Evolutionary conservation across 1,284 basidiomycete genomes (phyloP), one percentile per base, ranked within the genome.

Genomic region (Ganoderma sp.): DNA sequence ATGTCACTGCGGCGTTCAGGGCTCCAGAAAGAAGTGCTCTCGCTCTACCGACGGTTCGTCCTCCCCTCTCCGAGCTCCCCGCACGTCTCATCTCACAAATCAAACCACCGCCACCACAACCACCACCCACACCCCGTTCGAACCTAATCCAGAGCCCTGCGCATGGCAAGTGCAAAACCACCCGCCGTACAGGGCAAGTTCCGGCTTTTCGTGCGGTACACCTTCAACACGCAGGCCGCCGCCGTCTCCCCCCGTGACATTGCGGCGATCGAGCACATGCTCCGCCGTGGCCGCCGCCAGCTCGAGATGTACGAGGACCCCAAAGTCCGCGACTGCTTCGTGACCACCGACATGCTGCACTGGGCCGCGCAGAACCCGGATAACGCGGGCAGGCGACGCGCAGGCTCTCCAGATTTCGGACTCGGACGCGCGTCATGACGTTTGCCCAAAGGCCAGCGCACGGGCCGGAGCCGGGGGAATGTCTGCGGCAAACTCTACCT

Each of bases 111-210:
- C 52, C 28, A 25, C 52, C 45, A 48, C 45, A 39, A 39, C 37
- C 37, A 39, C 12, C 50, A 34, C n/a, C n/a, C 19, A 61, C 61
- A 52, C 65, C 32, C 14, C 48, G 43, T 61, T 19, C 14, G 10
- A 52, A 22, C 61, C 15, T 2, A 43, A 62, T 56, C 42, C 71
- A 94, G 92, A 57, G 90, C 91, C 39, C 84, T 94, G 42, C 89
- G 92, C 34, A 90, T 93, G 84, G 86, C 88, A 7, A 84, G 81
- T 64, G 83, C 85, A 12, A 94, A 94, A 80, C 90, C 92, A 9
- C 75, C 78, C 0, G 69, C 78, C 8, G 80, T 85, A 0, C 89
- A 84, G 60, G 81, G 84, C 32, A 92, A 88, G 73, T 94, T 93
- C 79, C 80, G 81, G 25, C 83, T 91, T 56, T 87, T 87, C 74